phyloP scores from a whole-genome alignment of 495 filamentous ascomycete genomes.

The Polyplosphaeria fusca region DNA sequence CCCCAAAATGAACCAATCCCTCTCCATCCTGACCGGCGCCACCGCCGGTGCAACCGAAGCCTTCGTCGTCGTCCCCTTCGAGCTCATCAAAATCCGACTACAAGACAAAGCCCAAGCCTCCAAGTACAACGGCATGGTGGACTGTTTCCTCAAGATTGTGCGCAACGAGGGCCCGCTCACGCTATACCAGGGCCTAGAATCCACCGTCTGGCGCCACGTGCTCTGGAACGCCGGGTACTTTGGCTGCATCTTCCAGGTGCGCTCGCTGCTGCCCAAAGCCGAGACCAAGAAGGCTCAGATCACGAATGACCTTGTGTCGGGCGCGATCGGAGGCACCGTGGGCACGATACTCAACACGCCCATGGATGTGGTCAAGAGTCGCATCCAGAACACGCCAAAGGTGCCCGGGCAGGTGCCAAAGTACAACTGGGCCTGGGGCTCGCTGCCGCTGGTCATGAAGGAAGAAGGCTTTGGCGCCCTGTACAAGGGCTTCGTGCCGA shows the following conservation, averaged over 20 bases:
- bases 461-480: conserved; percentile 91
- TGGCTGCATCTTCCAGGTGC: conserved; percentile 95
- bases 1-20: conserved; percentile 80
- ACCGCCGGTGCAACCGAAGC: conserved; percentile 93
- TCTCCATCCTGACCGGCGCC: conserved; percentile 89
- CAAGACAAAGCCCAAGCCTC: conserved; percentile 93
- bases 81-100: conserved; percentile 93
- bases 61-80: conserved; percentile 92
- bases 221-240: conserved; percentile 99
- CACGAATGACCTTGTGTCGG: conserved; percentile 81
- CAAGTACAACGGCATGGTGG: conserved; percentile 91
- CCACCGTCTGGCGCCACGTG: conserved; percentile 93
- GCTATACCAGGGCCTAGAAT: conserved; percentile 94
- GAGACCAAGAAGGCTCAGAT: conserved; percentile 79
- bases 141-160: conserved; percentile 82
- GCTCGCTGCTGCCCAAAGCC: conserved; percentile 70
- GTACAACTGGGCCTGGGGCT: conserved; percentile 97
- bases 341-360: conserved; percentile 95
- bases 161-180: conserved; percentile 78
- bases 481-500: conserved; percentile 97
- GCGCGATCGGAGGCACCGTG: conserved; percentile 81
- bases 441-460: conserved; percentile 76
- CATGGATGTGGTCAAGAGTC: conserved; percentile 95
- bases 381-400: conserved; percentile 89
- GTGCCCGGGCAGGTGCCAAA: conserved; percentile 75